Evolutionary conservation across 73 alveolate species (phyloP), one percentile per base, ranked within the genome.

Genomic region (Breviolum minutum): DNA sequence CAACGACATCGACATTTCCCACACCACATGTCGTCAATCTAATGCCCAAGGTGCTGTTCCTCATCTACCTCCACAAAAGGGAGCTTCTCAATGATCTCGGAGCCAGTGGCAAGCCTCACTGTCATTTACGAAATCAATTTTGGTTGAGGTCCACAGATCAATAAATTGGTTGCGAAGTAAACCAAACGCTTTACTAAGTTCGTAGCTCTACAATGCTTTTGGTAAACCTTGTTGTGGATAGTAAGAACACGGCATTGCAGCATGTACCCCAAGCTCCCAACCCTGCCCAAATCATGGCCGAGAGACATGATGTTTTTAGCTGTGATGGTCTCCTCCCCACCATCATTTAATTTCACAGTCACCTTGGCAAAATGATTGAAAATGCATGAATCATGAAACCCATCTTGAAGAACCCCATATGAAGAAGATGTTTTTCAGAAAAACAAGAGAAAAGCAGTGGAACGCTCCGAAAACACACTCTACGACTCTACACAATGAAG

Each of bases 61-160:
- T 99, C 99, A 95, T 99, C 99, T 63, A 99, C 99, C 64, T 83
- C 73, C 62, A 81, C 99, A 87, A 94, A 94, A n/a, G 99, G 99
- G 68, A 94, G 71, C 85, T 77, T 80, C 94, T 80, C 94, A 30
- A 94, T 94, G 90, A 92, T 81, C 87, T 92, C 98, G 60, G 98
- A 92, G 98, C 98, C 98, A 20, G 98, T 92, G 14, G 98, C 98
- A 79, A 92, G 70, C 98, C 98, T 92, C 8, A 40, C 54, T 40
- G 5, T 40, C 54, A 40, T 40, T 40, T 40, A 3, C 54, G 5
- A 40, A 40, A 3, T 40, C 3, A 2, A 2, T 0, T 40, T 40
- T 40, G 54, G 54, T 40, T 40, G 54, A 40, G 54, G 54, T 40
- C 54, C 54, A 40, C 54, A 40, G 54, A 40, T 40, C 54, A 40